Percentiles rank a stretch among this genome's conserved stretches.
Evolutionary conservation across 345 rosid species (phyloP).

Genomic region (Rhizophora mangle): DNA sequence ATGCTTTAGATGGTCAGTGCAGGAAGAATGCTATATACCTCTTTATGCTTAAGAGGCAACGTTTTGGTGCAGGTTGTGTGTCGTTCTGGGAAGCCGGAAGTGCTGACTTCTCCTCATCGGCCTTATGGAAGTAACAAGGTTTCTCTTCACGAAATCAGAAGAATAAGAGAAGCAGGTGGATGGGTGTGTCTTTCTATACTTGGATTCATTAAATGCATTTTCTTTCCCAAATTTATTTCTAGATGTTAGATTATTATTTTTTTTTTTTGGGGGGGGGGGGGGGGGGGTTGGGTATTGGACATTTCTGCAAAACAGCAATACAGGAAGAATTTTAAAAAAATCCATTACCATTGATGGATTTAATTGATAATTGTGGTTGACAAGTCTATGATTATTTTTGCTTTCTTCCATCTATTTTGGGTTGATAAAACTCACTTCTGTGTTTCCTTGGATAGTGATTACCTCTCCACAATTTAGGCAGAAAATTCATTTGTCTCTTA

Average conservation of each 20-base stretch:
- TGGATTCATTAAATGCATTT: background rate
- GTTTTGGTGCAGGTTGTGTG: constrained; percentile 58
- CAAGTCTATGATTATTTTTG: background rate
- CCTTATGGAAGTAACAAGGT: constrained; percentile 71
- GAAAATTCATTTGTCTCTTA: background rate
- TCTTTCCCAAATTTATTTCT: too few relatives aligned
- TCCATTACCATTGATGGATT: too few relatives aligned
- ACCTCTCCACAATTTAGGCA: background rate
- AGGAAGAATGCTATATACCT: background rate
- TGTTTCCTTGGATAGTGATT: background rate
- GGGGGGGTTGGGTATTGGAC: too few relatives aligned
- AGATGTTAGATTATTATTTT: too few relatives aligned
- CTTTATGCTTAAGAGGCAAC: constrained; percentile 2
- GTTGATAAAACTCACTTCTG: background rate
- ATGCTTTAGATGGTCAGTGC: background rate
- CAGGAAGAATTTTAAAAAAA: background rate
- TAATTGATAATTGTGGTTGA: too few relatives aligned
- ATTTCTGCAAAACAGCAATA: too few relatives aligned
- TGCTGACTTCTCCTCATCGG: constrained; percentile 74
- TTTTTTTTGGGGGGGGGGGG: too few relatives aligned
- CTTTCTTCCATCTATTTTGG: background rate
- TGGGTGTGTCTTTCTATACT: constrained; percentile 78
- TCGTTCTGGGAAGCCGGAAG: constrained; percentile 69
- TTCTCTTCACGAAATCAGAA: constrained; percentile 72
- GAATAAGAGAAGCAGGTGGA: constrained; percentile 99